Percentiles rank a stretch among this genome's conserved stretches.
phyloP scores from a whole-genome alignment of 2,329 filamentous ascomycete species.

The Grosmannia huntii region DNA sequence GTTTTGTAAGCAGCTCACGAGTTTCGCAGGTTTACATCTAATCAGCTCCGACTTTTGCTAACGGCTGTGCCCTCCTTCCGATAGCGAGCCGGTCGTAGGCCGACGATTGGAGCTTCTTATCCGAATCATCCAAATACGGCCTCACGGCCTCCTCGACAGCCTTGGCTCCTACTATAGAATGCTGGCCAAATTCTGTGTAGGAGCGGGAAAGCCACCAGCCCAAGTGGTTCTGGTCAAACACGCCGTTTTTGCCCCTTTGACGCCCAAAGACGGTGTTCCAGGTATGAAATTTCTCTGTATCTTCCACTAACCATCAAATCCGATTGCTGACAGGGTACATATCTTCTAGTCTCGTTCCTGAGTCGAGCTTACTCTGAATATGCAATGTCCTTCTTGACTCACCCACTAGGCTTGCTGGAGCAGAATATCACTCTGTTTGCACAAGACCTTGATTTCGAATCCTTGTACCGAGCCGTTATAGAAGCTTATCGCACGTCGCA shows the following conservation, averaged over 20 bases:
- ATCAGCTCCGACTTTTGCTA: not conserved
- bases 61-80: not conserved
- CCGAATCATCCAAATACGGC: conserved; percentile 8
- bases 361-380: conserved; percentile 22
- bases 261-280: not conserved
- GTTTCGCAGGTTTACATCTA: not conserved
- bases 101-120: conserved; percentile 7
- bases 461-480: conserved; percentile 29
- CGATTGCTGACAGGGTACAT: not conserved
- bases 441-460: conserved; percentile 23
- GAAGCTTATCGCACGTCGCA: conserved; percentile 19
- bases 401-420: conserved; percentile 27
- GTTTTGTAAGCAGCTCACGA: conserved; percentile 12
- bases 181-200: conserved; percentile 6
- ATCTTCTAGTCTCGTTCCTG: not conserved
- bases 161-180: conserved; percentile 13
- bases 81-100: not conserved
- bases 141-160: conserved; percentile 9
- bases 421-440: conserved; percentile 24
- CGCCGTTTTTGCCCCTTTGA: conserved; percentile 11
- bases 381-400: conserved; percentile 25
- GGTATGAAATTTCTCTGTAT: not conserved
- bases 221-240: conserved; percentile 7
- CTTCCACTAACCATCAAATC: too few species aligned
- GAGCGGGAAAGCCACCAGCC: not conserved